These are phyloP conservation scores for Lavandula angustifolia DNA, from an alignment of 257 asterid species.

Conservation along the genomic window DNA sequence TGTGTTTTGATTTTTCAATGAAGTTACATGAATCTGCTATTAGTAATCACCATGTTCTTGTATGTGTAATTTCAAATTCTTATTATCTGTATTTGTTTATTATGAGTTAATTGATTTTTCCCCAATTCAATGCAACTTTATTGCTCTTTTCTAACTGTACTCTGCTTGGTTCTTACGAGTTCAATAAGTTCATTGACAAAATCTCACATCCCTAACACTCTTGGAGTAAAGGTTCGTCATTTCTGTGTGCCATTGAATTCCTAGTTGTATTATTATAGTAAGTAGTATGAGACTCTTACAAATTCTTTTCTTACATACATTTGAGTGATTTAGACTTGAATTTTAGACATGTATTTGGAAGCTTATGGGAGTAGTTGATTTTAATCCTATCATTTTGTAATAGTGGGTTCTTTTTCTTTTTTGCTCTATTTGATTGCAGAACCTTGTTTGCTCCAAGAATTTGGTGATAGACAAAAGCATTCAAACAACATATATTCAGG, in stretches of 20 bases:
- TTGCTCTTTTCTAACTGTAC: not conserved
- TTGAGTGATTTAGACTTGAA: slow-evolving; percentile 29
- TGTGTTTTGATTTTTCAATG: too few species aligned
- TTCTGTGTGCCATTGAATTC: not conserved
- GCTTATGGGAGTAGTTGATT: not conserved
- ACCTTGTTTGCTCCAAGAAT: slow-evolving; percentile 65
- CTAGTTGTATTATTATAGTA: slow-evolving; percentile 37
- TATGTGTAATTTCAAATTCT: too few species aligned
- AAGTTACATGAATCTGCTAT: too few species aligned
- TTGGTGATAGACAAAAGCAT: slow-evolving; percentile 80
- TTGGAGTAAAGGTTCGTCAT: slow-evolving; percentile 35
- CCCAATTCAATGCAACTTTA: too few species aligned
- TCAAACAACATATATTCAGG: slow-evolving; percentile 82
- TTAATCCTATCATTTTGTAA: slow-evolving; percentile 9
- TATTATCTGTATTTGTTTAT: too few species aligned
- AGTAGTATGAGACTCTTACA: slow-evolving; percentile 45
- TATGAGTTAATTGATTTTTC: too few species aligned
- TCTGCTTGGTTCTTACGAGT: not conserved
- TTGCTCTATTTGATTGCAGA: slow-evolving; percentile 47
- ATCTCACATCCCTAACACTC: slow-evolving; percentile 46
- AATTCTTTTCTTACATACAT: slow-evolving; percentile 22
- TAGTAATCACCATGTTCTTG: too few species aligned
- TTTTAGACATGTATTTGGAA: slow-evolving; percentile 30
- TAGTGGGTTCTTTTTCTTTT: slow-evolving; percentile 13
- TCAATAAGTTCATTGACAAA: slow-evolving; percentile 59